Percentiles rank a stretch among this genome's conserved stretches.
Evolutionary conservation across 139 green algal species (phyloP).

Genomic region (Closterium sp.): DNA sequence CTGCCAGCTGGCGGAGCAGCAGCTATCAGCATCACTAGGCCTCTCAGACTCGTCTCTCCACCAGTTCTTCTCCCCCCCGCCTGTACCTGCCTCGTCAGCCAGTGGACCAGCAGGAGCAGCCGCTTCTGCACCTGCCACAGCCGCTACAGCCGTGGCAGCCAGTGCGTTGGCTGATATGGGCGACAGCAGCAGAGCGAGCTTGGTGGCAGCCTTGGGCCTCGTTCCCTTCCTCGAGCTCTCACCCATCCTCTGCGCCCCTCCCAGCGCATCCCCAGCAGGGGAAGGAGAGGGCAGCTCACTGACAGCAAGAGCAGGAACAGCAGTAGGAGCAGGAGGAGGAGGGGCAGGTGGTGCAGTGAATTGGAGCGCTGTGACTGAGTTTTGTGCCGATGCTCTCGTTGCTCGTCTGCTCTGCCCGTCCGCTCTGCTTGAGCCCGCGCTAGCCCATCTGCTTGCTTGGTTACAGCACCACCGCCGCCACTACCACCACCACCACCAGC

Average conservation of each 20-base stretch:
- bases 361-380: background rate
- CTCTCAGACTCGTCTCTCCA: background rate
- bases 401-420: background rate
- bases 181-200: background rate
- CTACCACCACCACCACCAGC: background rate
- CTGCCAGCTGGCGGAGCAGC: background rate
- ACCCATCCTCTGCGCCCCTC: background rate
- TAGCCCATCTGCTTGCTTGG: background rate
- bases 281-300: background rate
- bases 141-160: background rate
- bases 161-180: background rate
- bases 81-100: background rate
- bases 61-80: background rate
- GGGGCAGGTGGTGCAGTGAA: background rate
- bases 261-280: background rate
- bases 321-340: background rate
- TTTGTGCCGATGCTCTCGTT: background rate
- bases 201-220: background rate
- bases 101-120: background rate
- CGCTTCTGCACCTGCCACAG: background rate
- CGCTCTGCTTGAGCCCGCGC: background rate
- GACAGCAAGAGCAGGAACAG: background rate
- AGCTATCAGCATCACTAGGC: background rate
- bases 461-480: background rate
- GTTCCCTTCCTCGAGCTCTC: background rate